phyloP scores from a whole-genome alignment of 1,284 basidiomycete genomes.

The Austroboletus niveus region DNA sequence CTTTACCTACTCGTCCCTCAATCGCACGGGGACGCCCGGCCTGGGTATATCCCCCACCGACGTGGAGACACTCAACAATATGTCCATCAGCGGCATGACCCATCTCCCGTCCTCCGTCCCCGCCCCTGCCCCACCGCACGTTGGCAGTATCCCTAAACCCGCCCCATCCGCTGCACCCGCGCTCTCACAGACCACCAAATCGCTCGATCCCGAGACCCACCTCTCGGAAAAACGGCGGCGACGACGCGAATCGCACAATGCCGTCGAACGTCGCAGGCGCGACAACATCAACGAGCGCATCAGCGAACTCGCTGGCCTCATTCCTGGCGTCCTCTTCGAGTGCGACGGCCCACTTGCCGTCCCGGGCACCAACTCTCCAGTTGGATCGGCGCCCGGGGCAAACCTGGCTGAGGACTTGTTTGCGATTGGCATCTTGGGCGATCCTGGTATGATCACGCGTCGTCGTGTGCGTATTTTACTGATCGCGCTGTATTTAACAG shows the following conservation, averaged over 20 bases:
- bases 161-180: neutral
- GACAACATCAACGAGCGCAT: slow-evolving; percentile 97
- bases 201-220: slow-evolving; percentile 31
- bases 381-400: slow-evolving; percentile 10
- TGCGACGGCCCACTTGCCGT: slow-evolving; percentile 36
- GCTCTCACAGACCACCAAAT: slow-evolving; percentile 15
- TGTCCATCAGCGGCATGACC: slow-evolving; percentile 18
- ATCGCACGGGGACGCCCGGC: slow-evolving; percentile 17
- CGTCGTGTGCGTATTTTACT: neutral
- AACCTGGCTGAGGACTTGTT: slow-evolving; percentile 22
- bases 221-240: slow-evolving; percentile 77
- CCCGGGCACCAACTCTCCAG: slow-evolving; percentile 15
- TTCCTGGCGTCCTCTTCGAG: slow-evolving; percentile 81
- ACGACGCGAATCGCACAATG: slow-evolving; percentile 85
- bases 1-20: slow-evolving; percentile 16
- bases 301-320: slow-evolving; percentile 81
- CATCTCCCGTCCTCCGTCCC: slow-evolving; percentile 23
- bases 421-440: slow-evolving; percentile 17
- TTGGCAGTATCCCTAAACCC: slow-evolving; percentile 11
- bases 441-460: slow-evolving; percentile 18
- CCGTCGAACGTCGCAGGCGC: slow-evolving; percentile 81
- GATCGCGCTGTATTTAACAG: slow-evolving; percentile 4
- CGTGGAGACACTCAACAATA: slow-evolving; percentile 24
- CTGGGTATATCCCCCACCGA: slow-evolving; percentile 37
- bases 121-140: slow-evolving; percentile 13